phyloP scores from a whole-genome alignment of 1,284 basidiomycete species.

The Hemileia vastatrix region DNA sequence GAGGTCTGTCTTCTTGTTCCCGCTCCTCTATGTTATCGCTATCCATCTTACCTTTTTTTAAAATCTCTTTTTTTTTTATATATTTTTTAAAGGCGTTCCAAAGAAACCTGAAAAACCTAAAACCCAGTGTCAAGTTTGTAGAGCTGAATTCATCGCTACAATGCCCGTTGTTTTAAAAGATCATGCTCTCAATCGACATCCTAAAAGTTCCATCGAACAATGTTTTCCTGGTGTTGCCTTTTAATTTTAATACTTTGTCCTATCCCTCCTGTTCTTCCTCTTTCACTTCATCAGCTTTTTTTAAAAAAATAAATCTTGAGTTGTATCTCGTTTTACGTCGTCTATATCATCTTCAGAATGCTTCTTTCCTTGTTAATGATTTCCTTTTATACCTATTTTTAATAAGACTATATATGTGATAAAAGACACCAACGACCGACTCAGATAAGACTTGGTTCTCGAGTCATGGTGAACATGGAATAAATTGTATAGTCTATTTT shows the following conservation, averaged over 20 bases:
- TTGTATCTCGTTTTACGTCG: no score
- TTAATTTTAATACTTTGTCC: no score
- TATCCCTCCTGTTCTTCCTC: no score
- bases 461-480: no score
- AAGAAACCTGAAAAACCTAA: constrained; percentile 21
- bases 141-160: constrained; percentile 18
- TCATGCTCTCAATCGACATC: constrained; percentile 14
- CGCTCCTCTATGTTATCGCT: neutral
- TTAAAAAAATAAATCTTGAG: neutral
- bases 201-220: constrained; percentile 17
- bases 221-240: constrained; percentile 15
- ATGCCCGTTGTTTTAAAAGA: constrained; percentile 20
- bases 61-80: no score
- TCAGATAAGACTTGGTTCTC: no score
- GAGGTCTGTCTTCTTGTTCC: constrained; percentile 2
- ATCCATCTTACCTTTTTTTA: neutral
- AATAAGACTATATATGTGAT: neutral
- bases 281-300: no score
- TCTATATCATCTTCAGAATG: no score
- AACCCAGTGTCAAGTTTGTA: constrained; percentile 20
- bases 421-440: no score
- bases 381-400: neutral
- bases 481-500: no score
- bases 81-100: constrained; percentile 15
- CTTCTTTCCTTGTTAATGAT: neutral